Base-by-base conservation (phyloP, 2,329 filamentous ascomycete genomes). In the Ramularia endophylla region DNA sequence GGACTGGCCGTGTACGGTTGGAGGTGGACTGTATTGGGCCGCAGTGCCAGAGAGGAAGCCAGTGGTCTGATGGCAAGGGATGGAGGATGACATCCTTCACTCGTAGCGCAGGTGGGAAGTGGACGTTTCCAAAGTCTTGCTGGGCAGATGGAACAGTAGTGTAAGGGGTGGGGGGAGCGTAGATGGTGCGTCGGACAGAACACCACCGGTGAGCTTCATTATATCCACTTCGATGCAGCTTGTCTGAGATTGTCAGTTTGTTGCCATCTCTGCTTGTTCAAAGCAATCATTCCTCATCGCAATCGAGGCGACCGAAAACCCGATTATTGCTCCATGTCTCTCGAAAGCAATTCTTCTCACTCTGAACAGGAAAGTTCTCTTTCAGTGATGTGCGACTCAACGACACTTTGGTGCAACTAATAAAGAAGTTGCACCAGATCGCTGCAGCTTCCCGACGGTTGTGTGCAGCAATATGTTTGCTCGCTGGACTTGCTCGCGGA, bases 1-100 rank as follows among this genome's bases (percentile, higher is more conserved):
- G 16, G 52, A 47, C 19, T 47, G 43, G 29, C 29, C 31, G 19
- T 36, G 34, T 16, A n/a, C 18, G 16, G 38, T 19, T 29, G 36
- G 38, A 15, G 15, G 35, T 45, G 29, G 16, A 38, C 31, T 37
- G 34, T 27, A 20, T 27, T 44, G 49, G 15, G 42, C 40, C 4
- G 25, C 30, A 27, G 35, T 18, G 8, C 25, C 33, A 36, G 45
- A 38, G 27, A 38, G 27, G 28, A 39, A 33, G 28, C 40, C 37
- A 22, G 46, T 43, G 22, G 41, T 32, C 12, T 27, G 17, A 7
- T 43, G 35, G 43, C 36, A 39, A 13, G 34, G 19, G 27, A 39
- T 27, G 12, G 38, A 32, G 43, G 34, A 31, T 27, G 38, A 34
- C 38, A 27, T 41, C 7, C 17, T 36, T 41, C 15, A 33, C 13